A percentile compares a stretch with the other conserved stretches of the same genome.
Evolutionary conservation across 106 monocot genomes (phyloP).

Genomic region (Dendrobium officinale): DNA sequence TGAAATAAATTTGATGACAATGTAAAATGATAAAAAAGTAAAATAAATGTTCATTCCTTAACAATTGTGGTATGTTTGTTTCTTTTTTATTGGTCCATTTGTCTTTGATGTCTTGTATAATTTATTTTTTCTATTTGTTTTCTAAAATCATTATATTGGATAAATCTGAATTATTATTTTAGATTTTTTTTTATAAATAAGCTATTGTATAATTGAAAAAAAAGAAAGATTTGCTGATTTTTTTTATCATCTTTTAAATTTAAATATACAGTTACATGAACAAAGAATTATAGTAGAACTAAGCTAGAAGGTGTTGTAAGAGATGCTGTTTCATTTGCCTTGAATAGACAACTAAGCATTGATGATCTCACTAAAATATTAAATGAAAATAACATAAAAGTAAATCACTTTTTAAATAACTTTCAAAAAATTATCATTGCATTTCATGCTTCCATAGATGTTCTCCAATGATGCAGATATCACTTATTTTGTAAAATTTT

Average conservation of each 20-base stretch:
- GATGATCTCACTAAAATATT: slow-evolving; percentile 89
- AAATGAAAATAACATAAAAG: slow-evolving; percentile 89
- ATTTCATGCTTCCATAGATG: slow-evolving; percentile 90
- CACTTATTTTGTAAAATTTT: not conserved
- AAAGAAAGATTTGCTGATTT: not conserved
- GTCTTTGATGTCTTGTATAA: no score
- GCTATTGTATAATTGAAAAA: no score
- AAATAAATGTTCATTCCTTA: no score
- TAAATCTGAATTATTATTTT: not conserved
- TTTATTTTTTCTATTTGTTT: not conserved
- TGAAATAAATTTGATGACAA: no score
- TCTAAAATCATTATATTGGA: not conserved
- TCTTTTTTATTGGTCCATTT: no score
- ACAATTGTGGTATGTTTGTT: no score
- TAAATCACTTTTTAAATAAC: slow-evolving; percentile 86
- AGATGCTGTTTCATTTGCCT: slow-evolving; percentile 88
- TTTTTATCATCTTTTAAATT: not conserved
- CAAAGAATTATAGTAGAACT: slow-evolving; percentile 97
- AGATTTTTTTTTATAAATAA: not conserved
- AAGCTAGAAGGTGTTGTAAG: slow-evolving; percentile 97
- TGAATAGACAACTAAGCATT: slow-evolving; percentile 21
- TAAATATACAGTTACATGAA: slow-evolving; percentile 68
- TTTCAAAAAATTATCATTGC: slow-evolving; percentile 80
- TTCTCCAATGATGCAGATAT: slow-evolving; percentile 86
- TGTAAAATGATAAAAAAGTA: no score